These are phyloP conservation scores for Dioscorea zingiberensis DNA, from an alignment of 106 monocot genomes.

Conservation along the genomic window DNA sequence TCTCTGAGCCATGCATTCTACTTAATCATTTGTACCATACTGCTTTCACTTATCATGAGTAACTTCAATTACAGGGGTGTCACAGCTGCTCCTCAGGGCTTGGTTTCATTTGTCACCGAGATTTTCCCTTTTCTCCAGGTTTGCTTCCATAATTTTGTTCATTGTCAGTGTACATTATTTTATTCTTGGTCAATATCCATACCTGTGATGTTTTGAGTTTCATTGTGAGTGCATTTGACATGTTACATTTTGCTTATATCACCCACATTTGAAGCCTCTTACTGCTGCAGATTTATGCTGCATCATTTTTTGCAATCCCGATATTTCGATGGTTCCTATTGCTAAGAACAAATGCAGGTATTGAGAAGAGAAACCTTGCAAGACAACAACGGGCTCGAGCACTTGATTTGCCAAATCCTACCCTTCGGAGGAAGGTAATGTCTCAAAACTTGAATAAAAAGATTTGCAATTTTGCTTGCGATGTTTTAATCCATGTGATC, in stretches of 20 bases:
- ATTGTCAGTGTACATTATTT: no score
- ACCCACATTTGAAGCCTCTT: not conserved
- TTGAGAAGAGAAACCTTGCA: conserved; percentile 60
- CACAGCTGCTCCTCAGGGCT: conserved; percentile 46
- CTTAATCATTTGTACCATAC: conserved; percentile 1
- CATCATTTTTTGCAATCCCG: conserved; percentile 92
- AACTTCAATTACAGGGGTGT: conserved; percentile 36
- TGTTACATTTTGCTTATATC: not conserved
- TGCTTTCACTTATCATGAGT: conserved; percentile 10
- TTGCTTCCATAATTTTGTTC: not conserved
- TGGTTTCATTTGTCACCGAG: conserved; percentile 83
- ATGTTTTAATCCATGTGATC: not conserved
- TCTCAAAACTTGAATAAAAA: not conserved
- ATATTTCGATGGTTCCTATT: conserved; percentile 76
- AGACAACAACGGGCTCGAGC: conserved; percentile 56
- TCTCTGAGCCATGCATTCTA: not conserved
- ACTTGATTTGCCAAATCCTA: conserved; percentile 59
- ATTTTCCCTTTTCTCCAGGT: conserved; percentile 96
- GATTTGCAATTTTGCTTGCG: not conserved
- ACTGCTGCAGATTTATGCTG: conserved; percentile 73
- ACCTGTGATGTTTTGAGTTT: no score
- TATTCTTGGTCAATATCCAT: no score
- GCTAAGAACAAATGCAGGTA: conserved; percentile 49
- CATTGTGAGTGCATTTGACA: no score
- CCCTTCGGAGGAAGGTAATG: conserved; percentile 83